Conservation (phyloP, 1,139 yeast species). For the Sugiyamaella xylanicola region DNA sequence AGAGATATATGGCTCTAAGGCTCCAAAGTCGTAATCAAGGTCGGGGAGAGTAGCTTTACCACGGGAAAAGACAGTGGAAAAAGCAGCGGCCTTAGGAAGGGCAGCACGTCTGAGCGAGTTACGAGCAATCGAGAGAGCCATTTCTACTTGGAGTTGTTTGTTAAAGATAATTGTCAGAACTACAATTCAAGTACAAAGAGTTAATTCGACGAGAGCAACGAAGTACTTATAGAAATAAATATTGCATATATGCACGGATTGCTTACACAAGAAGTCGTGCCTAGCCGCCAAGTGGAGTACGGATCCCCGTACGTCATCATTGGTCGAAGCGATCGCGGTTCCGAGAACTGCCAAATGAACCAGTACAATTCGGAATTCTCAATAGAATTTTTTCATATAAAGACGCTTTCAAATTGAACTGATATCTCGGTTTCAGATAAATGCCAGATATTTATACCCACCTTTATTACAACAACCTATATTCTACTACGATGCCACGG, state of each 20-base stretch:
- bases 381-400: too few relatives aligned
- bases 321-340: background rate
- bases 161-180: too few relatives aligned
- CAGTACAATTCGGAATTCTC: background rate
- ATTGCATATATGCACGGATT: too few relatives aligned
- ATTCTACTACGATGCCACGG: too few relatives aligned
- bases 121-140: slow-evolving; percentile 23
- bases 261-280: background rate
- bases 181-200: background rate
- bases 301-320: slow-evolving; percentile 8
- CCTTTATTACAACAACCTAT: too few relatives aligned
- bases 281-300: too few relatives aligned
- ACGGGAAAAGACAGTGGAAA: slow-evolving; percentile 17
- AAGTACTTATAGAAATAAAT: too few relatives aligned
- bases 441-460: too few relatives aligned
- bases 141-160: too few relatives aligned
- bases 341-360: background rate
- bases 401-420: too few relatives aligned
- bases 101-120: slow-evolving; percentile 17
- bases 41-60: slow-evolving; percentile 58
- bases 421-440: too few relatives aligned
- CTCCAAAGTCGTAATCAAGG: slow-evolving; percentile 83
- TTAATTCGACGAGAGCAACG: background rate
- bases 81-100: slow-evolving; percentile 15
- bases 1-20: slow-evolving; percentile 87